Conservation (phyloP, 2,329 filamentous ascomycete species). For the Exophiala bonariae region DNA sequence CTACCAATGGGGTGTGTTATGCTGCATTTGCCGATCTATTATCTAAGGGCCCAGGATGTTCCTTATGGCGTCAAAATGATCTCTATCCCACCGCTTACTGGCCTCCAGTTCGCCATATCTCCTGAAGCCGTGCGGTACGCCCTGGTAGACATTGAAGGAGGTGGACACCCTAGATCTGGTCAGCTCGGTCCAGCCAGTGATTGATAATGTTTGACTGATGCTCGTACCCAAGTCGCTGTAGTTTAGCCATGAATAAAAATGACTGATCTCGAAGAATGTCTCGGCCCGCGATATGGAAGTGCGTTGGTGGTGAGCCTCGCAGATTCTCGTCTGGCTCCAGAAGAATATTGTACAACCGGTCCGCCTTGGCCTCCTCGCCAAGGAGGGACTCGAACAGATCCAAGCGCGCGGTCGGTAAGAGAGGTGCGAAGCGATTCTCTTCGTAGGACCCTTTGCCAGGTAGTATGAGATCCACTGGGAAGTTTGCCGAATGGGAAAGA, state of each 20-base stretch:
- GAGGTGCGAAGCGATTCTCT: not conserved
- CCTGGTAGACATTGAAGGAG: not conserved
- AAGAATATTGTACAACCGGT: not conserved
- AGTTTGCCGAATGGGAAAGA: not conserved
- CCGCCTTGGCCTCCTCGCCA: not conserved
- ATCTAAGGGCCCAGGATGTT: not conserved
- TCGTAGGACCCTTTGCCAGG: not conserved
- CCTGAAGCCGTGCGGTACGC: not conserved
- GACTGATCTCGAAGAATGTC: constrained; percentile 1
- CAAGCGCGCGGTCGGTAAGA: not conserved
- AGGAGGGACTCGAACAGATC: constrained; percentile 2
- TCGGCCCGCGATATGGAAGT: constrained; percentile 1
- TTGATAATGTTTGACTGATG: not conserved
- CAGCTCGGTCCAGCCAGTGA: not conserved
- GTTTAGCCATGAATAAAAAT: not conserved
- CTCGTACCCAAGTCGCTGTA: not conserved
- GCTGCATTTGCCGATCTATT: too few relatives aligned
- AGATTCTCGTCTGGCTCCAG: not conserved
- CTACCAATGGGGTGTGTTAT: too few relatives aligned
- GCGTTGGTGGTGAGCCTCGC: not conserved
- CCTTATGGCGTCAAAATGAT: not conserved
- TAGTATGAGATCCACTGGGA: not conserved
- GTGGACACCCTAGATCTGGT: not conserved
- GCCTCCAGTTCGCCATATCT: not conserved
- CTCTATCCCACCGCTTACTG: not conserved